These are phyloP conservation scores for Dunaliella sp. DNA, from an alignment of 139 green algal genomes.

Conservation along the genomic window DNA sequence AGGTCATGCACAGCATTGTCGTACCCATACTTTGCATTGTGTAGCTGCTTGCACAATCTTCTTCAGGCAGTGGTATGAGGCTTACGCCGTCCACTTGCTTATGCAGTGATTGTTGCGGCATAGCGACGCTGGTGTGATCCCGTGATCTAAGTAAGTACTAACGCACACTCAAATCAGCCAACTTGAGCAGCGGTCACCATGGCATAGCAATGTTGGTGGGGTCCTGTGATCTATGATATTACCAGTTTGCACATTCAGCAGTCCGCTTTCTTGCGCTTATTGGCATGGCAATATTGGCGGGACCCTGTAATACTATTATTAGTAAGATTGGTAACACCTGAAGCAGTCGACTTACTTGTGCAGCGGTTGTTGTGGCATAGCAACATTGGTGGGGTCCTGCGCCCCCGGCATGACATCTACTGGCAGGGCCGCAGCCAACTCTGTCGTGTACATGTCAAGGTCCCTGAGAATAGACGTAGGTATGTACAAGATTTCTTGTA, in stretches of 20 bases:
- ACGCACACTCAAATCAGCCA: constrained; percentile 64
- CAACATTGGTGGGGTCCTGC: constrained; percentile 85
- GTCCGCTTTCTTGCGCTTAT: no score
- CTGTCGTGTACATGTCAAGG: constrained; percentile 63
- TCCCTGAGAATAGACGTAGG: constrained; percentile 54
- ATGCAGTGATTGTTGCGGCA: constrained; percentile 97
- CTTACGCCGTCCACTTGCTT: no score
- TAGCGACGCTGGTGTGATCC: constrained; percentile 86
- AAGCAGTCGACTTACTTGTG: constrained; percentile 73
- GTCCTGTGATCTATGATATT: no score
- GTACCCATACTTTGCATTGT: no score
- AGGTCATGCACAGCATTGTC: no score
- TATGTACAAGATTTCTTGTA: no score
- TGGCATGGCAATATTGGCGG: no score
- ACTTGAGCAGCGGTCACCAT: constrained; percentile 93
- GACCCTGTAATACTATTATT: no score
- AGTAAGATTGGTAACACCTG: no score
- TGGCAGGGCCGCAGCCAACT: constrained; percentile 74
- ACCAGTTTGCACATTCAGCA: no score
- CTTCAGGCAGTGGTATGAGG: no score
- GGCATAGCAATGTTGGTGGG: constrained; percentile 89
- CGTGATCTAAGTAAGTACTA: constrained; percentile 92
- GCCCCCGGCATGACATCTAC: constrained; percentile 95
- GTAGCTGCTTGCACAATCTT: no score
- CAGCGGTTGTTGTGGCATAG: constrained; percentile 95